A percentile compares a stretch with the other conserved stretches of the same genome.
Conservation (phyloP, 108 stramenopile species). For the Skeletonema menzelii region DNA sequence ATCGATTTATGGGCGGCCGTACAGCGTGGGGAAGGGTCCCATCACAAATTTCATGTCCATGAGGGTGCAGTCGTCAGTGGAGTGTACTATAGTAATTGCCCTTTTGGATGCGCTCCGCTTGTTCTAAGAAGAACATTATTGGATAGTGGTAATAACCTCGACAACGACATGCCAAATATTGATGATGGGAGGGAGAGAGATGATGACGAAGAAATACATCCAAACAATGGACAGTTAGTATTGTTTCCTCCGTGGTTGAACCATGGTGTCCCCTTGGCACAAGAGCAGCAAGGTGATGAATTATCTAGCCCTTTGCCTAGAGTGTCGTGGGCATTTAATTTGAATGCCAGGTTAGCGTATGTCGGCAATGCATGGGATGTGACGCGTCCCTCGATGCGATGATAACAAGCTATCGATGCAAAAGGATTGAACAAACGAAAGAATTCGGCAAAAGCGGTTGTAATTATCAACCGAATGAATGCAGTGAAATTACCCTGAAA, state of each 20-base stretch:
- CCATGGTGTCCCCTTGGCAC: slow-evolving; percentile 17
- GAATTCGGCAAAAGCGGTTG: too few relatives aligned
- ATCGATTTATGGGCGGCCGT: slow-evolving; percentile 35
- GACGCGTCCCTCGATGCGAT: neutral
- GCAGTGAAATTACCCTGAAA: too few relatives aligned
- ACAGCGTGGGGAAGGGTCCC: slow-evolving; percentile 17
- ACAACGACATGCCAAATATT: neutral
- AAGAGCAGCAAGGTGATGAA: neutral
- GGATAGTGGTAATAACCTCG: neutral
- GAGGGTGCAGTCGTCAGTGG: slow-evolving; percentile 26
- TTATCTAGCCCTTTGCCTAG: neutral
- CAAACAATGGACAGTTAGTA: slow-evolving; percentile 22
- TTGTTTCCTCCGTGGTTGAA: slow-evolving; percentile 23
- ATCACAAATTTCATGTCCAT: slow-evolving; percentile 29
- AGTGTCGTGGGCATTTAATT: slow-evolving; percentile 34
- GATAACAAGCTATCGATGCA: too few relatives aligned
- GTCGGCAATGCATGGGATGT: slow-evolving; percentile 29
- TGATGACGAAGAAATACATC: slow-evolving; percentile 16
- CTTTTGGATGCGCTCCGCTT: slow-evolving; percentile 25
- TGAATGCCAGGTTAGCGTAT: slow-evolving; percentile 16
- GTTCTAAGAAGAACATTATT: slow-evolving; percentile 6
- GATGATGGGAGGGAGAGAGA: neutral
- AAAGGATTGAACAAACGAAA: too few relatives aligned
- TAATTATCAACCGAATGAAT: too few relatives aligned
- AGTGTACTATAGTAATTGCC: slow-evolving; percentile 26